phyloP scores from a whole-genome alignment of 306 rosid genomes.

The Styphnolobium japonicum region DNA sequence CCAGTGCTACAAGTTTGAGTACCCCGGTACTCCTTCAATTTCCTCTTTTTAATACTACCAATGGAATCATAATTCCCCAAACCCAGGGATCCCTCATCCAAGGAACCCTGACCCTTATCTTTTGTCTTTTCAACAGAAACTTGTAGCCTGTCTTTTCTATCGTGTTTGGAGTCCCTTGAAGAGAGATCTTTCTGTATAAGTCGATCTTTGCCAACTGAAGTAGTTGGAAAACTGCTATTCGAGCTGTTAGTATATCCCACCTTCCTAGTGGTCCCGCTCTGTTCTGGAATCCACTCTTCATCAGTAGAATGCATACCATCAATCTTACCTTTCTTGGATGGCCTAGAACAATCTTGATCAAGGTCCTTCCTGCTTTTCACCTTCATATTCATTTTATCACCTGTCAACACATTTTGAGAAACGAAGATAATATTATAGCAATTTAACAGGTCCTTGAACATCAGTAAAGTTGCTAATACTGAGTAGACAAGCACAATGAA shows the following conservation, averaged over 20 bases:
- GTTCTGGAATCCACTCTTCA: conserved; percentile 60
- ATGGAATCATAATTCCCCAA: conserved; percentile 42
- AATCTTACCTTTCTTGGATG: conserved; percentile 66
- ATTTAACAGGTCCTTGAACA: conserved; percentile 16
- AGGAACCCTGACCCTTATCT: conserved; percentile 36
- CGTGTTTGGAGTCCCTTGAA: conserved; percentile 57
- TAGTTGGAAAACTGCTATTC: conserved; percentile 46
- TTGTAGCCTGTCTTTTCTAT: conserved; percentile 40
- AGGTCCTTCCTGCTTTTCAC: conserved; percentile 64
- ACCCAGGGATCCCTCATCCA: conserved; percentile 49
- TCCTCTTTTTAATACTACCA: conserved; percentile 62
- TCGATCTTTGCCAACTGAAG: conserved; percentile 57
- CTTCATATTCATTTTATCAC: conserved; percentile 57
- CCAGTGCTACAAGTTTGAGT: conserved; percentile 46
- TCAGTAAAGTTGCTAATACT: conserved; percentile 19
- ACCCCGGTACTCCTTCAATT: conserved; percentile 48
- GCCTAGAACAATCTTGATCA: conserved; percentile 64
- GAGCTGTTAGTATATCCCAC: conserved; percentile 52
- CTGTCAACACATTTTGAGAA: conserved; percentile 51
- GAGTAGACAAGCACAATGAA: conserved; percentile 23
- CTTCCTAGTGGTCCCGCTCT: conserved; percentile 50
- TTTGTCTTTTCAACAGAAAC: conserved; percentile 48
- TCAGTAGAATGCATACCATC: conserved; percentile 48
- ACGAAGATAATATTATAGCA: conserved; percentile 13
- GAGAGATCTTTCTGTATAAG: conserved; percentile 42